phyloP scores from a whole-genome alignment of 352 stramenopile species.

The Elongisporangium undulatum region DNA sequence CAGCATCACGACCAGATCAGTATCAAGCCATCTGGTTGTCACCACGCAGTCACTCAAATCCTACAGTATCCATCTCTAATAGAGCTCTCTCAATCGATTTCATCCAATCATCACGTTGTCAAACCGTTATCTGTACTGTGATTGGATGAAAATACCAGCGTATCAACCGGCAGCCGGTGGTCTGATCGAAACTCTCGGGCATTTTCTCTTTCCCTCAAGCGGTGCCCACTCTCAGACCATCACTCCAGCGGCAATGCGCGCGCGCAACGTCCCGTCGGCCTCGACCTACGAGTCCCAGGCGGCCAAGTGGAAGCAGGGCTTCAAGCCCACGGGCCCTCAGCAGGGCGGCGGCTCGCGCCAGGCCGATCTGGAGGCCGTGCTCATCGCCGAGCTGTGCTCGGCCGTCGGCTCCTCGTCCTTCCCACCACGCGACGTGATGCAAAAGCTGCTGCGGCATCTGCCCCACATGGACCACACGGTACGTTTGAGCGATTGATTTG shows the following conservation, averaged over 20 bases:
- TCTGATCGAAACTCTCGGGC: neutral
- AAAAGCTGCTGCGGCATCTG: conserved; percentile 72
- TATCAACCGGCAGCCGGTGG: neutral
- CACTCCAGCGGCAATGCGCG: conserved; percentile 1
- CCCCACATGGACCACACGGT: conserved; percentile 71
- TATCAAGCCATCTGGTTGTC: neutral
- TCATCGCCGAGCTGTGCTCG: conserved; percentile 77
- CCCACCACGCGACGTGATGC: conserved; percentile 66
- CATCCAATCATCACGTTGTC: neutral
- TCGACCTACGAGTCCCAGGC: conserved; percentile 75
- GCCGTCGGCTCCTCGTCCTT: conserved; percentile 77
- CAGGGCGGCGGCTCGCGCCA: conserved; percentile 16
- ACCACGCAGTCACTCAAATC: neutral
- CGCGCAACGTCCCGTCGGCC: conserved; percentile 12
- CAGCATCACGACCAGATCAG: no score
- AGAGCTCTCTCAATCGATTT: neutral
- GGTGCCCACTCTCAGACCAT: neutral
- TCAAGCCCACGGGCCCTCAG: conserved; percentile 22
- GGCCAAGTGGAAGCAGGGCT: conserved; percentile 72
- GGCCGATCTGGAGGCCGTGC: conserved; percentile 57
- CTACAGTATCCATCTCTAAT: no score
- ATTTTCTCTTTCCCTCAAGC: neutral
- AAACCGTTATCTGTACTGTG: neutral
- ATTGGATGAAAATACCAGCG: neutral
- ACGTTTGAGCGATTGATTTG: conserved; percentile 1